Percentiles rank a stretch among this genome's conserved stretches.
Conservation (phyloP, 441 rosid genomes). For the Populus hybrid region DNA sequence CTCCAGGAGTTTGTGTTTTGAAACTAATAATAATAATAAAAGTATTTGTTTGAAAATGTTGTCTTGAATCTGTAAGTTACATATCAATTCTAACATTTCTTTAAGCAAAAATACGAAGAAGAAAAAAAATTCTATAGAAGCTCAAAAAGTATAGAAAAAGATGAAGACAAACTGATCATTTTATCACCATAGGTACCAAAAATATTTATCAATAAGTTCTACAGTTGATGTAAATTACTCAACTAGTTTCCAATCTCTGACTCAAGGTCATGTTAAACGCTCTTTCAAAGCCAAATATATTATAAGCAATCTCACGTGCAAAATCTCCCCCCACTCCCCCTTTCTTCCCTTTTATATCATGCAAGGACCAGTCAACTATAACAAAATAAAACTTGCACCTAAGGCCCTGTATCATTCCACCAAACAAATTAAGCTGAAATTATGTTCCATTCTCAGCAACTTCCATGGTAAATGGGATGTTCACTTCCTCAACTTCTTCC, state of each 20-base stretch:
- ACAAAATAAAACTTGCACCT: background rate
- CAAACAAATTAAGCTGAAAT: background rate
- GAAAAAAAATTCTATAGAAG: too few relatives aligned
- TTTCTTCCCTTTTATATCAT: background rate
- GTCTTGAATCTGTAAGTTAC: too few relatives aligned
- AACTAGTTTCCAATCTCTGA: background rate
- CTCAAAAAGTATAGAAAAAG: too few relatives aligned
- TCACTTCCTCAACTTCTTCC: background rate
- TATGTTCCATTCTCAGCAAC: background rate
- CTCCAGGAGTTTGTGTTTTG: background rate
- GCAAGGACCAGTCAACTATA: background rate
- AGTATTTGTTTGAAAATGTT: too few relatives aligned
- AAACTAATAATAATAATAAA: background rate
- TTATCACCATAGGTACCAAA: background rate
- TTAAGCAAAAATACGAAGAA: too few relatives aligned
- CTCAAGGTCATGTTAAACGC: background rate
- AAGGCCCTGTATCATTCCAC: background rate
- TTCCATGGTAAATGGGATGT: too few relatives aligned
- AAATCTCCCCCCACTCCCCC: too few relatives aligned
- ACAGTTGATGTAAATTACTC: background rate
- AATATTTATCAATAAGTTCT: background rate
- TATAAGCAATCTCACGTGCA: too few relatives aligned
- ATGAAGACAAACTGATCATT: too few relatives aligned
- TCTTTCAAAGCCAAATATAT: background rate
- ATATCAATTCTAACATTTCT: too few relatives aligned